phyloP scores from a whole-genome alignment of 2,329 filamentous ascomycete genomes.

The Thermomyces lanuginosus region DNA sequence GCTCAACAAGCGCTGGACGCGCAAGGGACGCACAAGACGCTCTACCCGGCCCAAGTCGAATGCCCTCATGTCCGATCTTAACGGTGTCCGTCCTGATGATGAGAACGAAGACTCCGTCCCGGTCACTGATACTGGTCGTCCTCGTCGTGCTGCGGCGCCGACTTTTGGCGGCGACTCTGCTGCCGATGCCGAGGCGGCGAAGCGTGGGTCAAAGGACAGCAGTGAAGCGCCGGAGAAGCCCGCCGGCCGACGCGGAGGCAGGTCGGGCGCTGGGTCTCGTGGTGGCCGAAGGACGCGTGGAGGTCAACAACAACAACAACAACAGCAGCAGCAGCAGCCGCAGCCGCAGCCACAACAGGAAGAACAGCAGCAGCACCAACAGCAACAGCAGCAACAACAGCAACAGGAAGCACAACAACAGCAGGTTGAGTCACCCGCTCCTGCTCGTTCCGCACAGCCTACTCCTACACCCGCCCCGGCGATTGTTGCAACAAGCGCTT shows the following conservation, averaged over 20 bases:
- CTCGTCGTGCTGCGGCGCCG: slow-evolving; percentile 33
- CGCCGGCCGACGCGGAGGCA: slow-evolving; percentile 17
- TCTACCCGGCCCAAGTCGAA: slow-evolving; percentile 30
- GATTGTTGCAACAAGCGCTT: slow-evolving; percentile 5
- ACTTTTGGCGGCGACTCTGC: slow-evolving; percentile 28
- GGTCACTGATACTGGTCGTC: slow-evolving; percentile 35
- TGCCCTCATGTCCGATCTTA: slow-evolving; percentile 32
- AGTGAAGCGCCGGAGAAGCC: slow-evolving; percentile 21
- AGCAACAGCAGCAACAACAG: slow-evolving; percentile 7
- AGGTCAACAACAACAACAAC: slow-evolving; percentile 8
- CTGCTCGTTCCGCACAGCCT: too few species aligned
- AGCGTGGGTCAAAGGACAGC: slow-evolving; percentile 21
- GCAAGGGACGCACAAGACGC: slow-evolving; percentile 23
- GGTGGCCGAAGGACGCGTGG: slow-evolving; percentile 21
- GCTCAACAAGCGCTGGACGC: slow-evolving; percentile 30
- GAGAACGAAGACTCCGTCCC: slow-evolving; percentile 28
- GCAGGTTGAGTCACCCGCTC: neutral
- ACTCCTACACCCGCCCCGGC: slow-evolving; percentile 5
- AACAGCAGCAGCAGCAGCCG: slow-evolving; percentile 6
- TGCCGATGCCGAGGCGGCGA: slow-evolving; percentile 20
- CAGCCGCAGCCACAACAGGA: slow-evolving; percentile 7
- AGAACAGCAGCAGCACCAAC: slow-evolving; percentile 1
- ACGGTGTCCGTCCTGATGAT: slow-evolving; percentile 27
- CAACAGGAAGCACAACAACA: slow-evolving; percentile 8
- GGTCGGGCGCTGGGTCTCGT: slow-evolving; percentile 17